Evolutionary conservation across 140 eudicot genomes (phyloP), one percentile per base, ranked within the genome.

Genomic region (Flaveria floridana): DNA sequence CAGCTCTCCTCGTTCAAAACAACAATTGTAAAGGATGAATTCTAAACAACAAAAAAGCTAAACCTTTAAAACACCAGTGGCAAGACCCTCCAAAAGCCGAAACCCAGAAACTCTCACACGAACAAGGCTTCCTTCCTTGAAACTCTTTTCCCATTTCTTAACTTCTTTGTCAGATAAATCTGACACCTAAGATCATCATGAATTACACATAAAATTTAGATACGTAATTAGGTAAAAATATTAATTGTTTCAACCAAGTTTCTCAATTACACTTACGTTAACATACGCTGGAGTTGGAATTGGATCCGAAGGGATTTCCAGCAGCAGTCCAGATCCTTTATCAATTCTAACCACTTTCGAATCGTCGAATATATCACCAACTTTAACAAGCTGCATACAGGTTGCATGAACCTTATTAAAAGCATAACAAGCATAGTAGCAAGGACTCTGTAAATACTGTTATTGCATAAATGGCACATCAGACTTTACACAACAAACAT

Each of bases 151-250:
- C 82, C 93, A 71, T 53, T 88, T 88, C 70, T 59, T 63, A 30
- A 90, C 79, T 76, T 94, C 96, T 80, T 94, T 86, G 78, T 94
- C 99, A 81, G 97, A 84, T 70, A 85, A 91, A 73, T 94, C 97
- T 34, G 83, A 76, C 15, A 84, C 86, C 99, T 94, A 79, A 19
- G 61, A 78, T 76, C 18, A 66, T 55, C 67, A 26, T 68, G 51
- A 76, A 59, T 30, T 57, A 12, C 26, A 57, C 28, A 64, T 52
- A 65, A 63, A 68, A 13, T 62, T 21, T 14, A 70, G 50, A 52
- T 73, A 61, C 64, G 6, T 41, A 15, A 48, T 25, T 20, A 13
- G 70, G 59, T 47, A 56, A 59, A 57, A 30, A 37, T 58, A 76
- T 68, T 12, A 16, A 52, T 9, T 19, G 48, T 71, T 79, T 52